A percentile compares a stretch with the other conserved stretches of the same genome.
These are phyloP conservation scores for Trichophaea hybrida DNA, from an alignment of 2,329 filamentous ascomycete species.

Conservation along the genomic window DNA sequence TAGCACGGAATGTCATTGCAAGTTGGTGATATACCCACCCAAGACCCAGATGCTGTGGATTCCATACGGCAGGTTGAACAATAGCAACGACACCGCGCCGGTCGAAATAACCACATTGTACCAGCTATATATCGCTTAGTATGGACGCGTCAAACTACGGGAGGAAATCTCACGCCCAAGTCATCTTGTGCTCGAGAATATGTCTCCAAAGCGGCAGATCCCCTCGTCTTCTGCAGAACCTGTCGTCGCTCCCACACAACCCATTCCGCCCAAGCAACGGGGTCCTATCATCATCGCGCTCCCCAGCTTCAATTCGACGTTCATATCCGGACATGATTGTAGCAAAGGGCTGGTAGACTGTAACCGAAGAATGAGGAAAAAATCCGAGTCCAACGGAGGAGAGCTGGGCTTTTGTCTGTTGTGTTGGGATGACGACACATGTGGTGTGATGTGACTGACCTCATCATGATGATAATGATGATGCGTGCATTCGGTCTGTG, in stretches of 20 bases:
- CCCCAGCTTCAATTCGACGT: neutral
- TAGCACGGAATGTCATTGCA: neutral
- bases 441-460: neutral
- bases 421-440: neutral
- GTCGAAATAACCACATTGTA: slow-evolving; percentile 18
- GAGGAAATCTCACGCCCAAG: slow-evolving; percentile 17
- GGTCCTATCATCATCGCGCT: neutral
- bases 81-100: slow-evolving; percentile 16
- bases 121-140: slow-evolving; percentile 15
- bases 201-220: slow-evolving; percentile 12
- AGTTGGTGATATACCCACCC: slow-evolving; percentile 4
- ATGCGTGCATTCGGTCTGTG: too few species aligned
- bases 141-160: too few species aligned
- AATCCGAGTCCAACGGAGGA: neutral
- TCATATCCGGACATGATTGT: neutral
- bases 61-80: slow-evolving; percentile 14
- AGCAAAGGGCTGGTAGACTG: neutral
- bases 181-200: slow-evolving; percentile 22
- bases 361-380: neutral
- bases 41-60: slow-evolving; percentile 14
- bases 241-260: neutral
- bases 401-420: neutral
- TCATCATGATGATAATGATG: too few species aligned
- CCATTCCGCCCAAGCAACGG: neutral
- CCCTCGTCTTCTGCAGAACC: neutral